Conservation (phyloP, 1,284 basidiomycete genomes). For the Heterobasidion parviporum region DNA sequence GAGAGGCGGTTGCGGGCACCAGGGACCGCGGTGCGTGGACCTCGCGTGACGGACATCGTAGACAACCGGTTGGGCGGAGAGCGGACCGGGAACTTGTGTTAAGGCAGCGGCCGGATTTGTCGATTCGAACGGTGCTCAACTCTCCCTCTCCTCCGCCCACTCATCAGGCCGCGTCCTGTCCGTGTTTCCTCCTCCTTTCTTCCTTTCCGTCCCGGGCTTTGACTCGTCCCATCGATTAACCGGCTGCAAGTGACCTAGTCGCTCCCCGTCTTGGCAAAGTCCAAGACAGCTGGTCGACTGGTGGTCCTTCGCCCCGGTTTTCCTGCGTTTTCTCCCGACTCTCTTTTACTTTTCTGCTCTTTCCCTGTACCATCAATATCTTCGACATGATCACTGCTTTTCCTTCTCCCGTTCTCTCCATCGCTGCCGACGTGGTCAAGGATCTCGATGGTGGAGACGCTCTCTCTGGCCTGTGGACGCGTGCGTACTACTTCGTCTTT, state of each 20-base stretch:
- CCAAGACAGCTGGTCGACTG: not conserved
- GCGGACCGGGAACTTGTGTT: not conserved
- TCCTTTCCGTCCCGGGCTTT: not conserved
- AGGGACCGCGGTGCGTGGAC: not conserved
- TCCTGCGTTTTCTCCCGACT: not conserved
- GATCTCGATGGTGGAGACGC: constrained; percentile 61
- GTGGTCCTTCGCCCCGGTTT: not conserved
- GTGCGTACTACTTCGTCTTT: constrained; percentile 29
- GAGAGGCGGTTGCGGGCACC: too few relatives aligned
- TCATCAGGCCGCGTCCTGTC: not conserved
- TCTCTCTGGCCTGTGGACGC: constrained; percentile 52
- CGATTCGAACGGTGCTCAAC: not conserved
- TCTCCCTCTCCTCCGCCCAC: not conserved
- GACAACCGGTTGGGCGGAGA: not conserved
- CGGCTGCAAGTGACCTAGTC: not conserved
- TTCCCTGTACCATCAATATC: constrained; percentile 10
- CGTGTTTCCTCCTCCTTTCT: not conserved
- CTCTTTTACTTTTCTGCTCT: constrained; percentile 6
- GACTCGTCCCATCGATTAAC: not conserved
- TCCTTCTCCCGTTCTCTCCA: constrained; percentile 52
- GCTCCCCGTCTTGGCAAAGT: not conserved
- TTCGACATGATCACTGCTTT: constrained; percentile 39
- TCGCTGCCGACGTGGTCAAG: constrained; percentile 53
- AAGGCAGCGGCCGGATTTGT: too few relatives aligned
- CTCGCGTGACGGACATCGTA: not conserved